Evolutionary conservation across 2,329 filamentous ascomycete genomes (phyloP).

Genomic region (Talaromyces sp.): DNA sequence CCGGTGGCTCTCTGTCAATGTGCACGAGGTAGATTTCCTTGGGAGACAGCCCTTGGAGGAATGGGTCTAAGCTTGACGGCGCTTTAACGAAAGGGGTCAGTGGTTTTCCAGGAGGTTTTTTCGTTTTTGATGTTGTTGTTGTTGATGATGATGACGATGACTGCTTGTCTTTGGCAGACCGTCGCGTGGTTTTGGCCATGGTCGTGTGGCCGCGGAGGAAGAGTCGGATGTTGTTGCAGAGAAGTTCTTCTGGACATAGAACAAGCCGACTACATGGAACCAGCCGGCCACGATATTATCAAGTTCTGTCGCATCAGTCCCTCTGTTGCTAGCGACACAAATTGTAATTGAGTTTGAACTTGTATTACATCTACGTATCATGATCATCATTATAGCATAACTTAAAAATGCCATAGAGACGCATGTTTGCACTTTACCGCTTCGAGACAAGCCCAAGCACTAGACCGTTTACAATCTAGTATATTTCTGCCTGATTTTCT

Average conservation of each 20-base stretch:
- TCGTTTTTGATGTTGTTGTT: slow-evolving; percentile 10
- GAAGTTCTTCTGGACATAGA: not conserved
- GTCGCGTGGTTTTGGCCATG: slow-evolving; percentile 33
- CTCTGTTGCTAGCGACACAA: not conserved
- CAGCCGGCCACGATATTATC: not conserved
- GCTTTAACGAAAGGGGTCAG: slow-evolving; percentile 64
- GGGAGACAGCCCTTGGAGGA: slow-evolving; percentile 61
- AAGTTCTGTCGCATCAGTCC: not conserved
- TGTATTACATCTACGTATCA: not conserved
- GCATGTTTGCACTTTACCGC: not conserved
- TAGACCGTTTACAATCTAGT: not conserved
- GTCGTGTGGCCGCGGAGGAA: not conserved
- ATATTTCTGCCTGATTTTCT: not conserved
- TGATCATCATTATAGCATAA: not conserved
- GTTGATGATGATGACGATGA: slow-evolving; percentile 12
- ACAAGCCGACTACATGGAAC: not conserved
- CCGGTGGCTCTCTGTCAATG: slow-evolving; percentile 63
- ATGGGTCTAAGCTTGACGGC: slow-evolving; percentile 56
- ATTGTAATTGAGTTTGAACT: not conserved
- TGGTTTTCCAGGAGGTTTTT: slow-evolving; percentile 21
- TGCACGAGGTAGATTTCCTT: slow-evolving; percentile 77
- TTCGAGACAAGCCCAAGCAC: not conserved
- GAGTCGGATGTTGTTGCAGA: not conserved
- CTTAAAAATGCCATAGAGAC: not conserved
- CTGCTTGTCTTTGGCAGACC: slow-evolving; percentile 24